A percentile compares a stretch with the other conserved stretches of the same genome.
Conservation (phyloP, 1,284 basidiomycete species). For the Kwoniella shivajii region DNA sequence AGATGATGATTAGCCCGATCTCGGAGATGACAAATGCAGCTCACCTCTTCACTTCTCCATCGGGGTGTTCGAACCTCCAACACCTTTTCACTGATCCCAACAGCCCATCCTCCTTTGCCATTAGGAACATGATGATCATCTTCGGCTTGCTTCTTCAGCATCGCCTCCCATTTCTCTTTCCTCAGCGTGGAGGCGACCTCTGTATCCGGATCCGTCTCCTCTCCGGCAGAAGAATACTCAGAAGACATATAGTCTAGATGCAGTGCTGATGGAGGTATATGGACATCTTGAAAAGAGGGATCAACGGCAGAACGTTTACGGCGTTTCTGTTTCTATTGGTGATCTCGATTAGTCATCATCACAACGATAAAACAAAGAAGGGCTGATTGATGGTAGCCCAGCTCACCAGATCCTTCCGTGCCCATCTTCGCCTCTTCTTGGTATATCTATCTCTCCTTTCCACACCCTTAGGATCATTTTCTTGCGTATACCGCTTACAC, state of each 20-base stretch:
- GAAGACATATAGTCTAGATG: constrained; percentile 54
- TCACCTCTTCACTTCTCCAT: constrained; percentile 46
- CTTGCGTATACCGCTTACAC: constrained; percentile 41
- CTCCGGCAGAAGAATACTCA: constrained; percentile 51
- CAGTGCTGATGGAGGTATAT: constrained; percentile 36
- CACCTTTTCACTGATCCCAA: constrained; percentile 64
- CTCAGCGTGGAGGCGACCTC: neutral
- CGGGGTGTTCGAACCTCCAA: constrained; percentile 65
- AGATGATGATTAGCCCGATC: neutral
- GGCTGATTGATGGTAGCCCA: neutral
- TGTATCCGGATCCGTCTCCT: constrained; percentile 6
- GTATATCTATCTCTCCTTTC: constrained; percentile 42
- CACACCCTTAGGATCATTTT: constrained; percentile 39
- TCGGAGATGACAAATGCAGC: too few relatives aligned
- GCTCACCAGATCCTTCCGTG: constrained; percentile 51
- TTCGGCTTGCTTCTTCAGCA: constrained; percentile 56
- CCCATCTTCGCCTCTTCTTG: constrained; percentile 52
- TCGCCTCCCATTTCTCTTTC: constrained; percentile 15
- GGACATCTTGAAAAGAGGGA: constrained; percentile 21
- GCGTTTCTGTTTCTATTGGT: constrained; percentile 50
- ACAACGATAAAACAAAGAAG: neutral
- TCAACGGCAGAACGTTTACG: constrained; percentile 40
- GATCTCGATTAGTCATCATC: neutral
- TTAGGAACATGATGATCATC: constrained; percentile 45
- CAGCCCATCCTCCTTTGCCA: constrained; percentile 65